Percentiles rank a stretch among this genome's conserved stretches.
Conservation (phyloP, 192 early-diverging fungal species). For the Funneliformis mosseae region DNA sequence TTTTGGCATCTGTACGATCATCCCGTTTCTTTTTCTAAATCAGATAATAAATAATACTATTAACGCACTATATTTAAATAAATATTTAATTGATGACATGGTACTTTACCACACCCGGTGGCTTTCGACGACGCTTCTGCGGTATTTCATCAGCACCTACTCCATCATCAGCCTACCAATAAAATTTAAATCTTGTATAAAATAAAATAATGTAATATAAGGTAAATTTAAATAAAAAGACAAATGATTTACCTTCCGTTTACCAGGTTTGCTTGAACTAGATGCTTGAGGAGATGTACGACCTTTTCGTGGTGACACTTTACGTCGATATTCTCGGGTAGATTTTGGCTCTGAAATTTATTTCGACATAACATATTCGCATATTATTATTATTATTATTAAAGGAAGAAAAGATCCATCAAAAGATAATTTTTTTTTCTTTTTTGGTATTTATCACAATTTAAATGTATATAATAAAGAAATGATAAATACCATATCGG, state of each 20-base stretch:
- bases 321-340: not conserved
- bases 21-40: slow-evolving; percentile 34
- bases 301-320: slow-evolving; percentile 13
- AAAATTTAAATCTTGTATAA: not conserved
- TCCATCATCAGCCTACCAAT: slow-evolving; percentile 22
- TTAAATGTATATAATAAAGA: not conserved
- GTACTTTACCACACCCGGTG: slow-evolving; percentile 9
- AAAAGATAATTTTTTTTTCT: no score
- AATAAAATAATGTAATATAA: no score
- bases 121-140: slow-evolving; percentile 21
- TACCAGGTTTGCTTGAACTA: not conserved
- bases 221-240: no score
- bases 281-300: slow-evolving; percentile 9
- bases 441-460: not conserved
- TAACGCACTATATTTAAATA: no score
- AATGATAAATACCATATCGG: slow-evolving; percentile 29
- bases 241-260: slow-evolving; percentile 21
- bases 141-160: slow-evolving; percentile 13
- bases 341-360: not conserved
- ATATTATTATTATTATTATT: not conserved
- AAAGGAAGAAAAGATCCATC: not conserved
- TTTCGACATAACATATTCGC: not conserved
- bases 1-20: slow-evolving; percentile 34
- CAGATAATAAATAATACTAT: no score
- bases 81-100: no score